Evolutionary conservation across 176 grass and related monocot genomes (phyloP), one percentile per base, ranked within the genome.

Genomic region (Luzula sylvatica): DNA sequence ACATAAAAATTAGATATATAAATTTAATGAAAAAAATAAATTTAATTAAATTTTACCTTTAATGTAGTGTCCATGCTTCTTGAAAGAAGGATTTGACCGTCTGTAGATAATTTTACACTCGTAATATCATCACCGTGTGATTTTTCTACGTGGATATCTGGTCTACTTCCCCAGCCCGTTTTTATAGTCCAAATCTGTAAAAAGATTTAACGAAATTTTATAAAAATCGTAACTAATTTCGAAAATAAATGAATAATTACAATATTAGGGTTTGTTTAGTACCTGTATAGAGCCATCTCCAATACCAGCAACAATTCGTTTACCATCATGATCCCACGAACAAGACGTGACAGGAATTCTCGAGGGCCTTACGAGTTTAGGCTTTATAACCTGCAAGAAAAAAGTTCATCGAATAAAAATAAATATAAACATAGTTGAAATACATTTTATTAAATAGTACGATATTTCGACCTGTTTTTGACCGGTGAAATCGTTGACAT

Each of bases 201-300:
- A 70, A 28, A 66, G 6, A 58, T 43, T 28, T 16, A 13, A 30
- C 26, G 7, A 46, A 2, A 17, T 14, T 63, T 44, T 61, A 14
- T 51, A 57, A 42, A 53, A 42, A 50, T 32, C 25, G 47, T 6
- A 1, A 2, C 9, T 29, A 52, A 20, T 52, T 16, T 51, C 22
- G 15, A 20, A 67, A 56, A 71, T 8, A 65, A 42, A 15, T 47
- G 18, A 68, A 50, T 35, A 35, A 35, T 35, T 35, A 35, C 5
- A 35, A 35, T 1, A n/a, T n/a, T n/a, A n/a, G n/a, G n/a, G n/a
- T n/a, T n/a, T n/a, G n/a, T 9, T 14, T 18, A 6, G 23, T 71
- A 96, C 90, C 77, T 96, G 90, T 68, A 96, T 77, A 16, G 90
- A 88, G 53, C 84, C 80, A 86, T 96, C 90, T 38, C 90, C 90